These are phyloP conservation scores for Nicotiana tabacum DNA, from an alignment of 257 asterid species.

Conservation along the genomic window DNA sequence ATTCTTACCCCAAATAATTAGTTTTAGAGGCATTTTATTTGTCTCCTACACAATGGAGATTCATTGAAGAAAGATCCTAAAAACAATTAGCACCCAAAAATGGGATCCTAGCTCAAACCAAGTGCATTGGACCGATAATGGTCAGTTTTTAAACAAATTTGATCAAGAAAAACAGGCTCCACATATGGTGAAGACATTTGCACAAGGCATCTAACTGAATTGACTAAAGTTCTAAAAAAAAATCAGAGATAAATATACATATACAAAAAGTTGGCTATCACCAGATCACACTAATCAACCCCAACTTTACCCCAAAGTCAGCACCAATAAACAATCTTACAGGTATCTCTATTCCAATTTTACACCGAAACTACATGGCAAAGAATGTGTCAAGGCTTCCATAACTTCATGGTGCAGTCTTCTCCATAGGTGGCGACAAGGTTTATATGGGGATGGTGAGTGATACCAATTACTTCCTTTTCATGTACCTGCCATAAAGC, in stretches of 20 bases:
- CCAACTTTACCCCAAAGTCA: not conserved
- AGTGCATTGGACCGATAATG: too few relatives aligned
- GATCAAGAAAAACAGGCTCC: too few relatives aligned
- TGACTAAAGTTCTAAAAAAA: not conserved
- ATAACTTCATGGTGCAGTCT: conserved; percentile 80
- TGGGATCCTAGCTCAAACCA: too few relatives aligned
- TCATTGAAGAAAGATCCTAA: too few relatives aligned
- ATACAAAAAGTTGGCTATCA: too few relatives aligned
- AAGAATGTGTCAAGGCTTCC: conserved; percentile 60
- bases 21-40: too few relatives aligned
- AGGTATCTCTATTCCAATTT: not conserved
- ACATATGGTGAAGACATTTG: too few relatives aligned
- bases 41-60: too few relatives aligned
- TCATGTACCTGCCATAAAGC: conserved; percentile 67
- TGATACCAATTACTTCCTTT: conserved; percentile 85
- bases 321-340: not conserved
- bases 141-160: too few relatives aligned
- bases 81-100: too few relatives aligned
- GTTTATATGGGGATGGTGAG: conserved; percentile 93
- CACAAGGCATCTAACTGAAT: not conserved
- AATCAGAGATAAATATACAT: not conserved
- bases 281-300: not conserved
- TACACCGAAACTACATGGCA: not conserved
- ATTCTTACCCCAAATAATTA: too few relatives aligned
- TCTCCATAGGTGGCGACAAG: conserved; percentile 81